A percentile compares a stretch with the other conserved stretches of the same genome.
These are phyloP conservation scores for Licmophora abbreviata DNA, from an alignment of 108 stramenopile species.

Conservation along the genomic window DNA sequence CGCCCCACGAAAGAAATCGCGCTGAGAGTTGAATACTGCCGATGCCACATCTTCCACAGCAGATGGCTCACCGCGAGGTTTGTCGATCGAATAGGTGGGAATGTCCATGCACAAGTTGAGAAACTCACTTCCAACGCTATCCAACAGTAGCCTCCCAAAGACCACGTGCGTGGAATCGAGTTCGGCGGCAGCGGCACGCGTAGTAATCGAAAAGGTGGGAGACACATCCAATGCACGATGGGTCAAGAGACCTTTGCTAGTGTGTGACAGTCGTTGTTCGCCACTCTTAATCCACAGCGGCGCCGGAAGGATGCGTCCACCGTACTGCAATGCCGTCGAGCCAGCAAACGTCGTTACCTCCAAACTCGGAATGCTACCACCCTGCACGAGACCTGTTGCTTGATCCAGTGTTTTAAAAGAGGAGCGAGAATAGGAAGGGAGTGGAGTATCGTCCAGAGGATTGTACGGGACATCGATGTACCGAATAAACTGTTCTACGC, in stretches of 20 bases:
- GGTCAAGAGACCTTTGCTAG: slow-evolving; percentile 57
- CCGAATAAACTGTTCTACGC: slow-evolving; percentile 51
- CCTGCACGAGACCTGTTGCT: slow-evolving; percentile 55
- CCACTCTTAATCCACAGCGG: slow-evolving; percentile 63
- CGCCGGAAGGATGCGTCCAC: slow-evolving; percentile 55
- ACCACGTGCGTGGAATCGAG: slow-evolving; percentile 68
- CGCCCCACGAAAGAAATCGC: slow-evolving; percentile 66
- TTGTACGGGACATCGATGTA: slow-evolving; percentile 36
- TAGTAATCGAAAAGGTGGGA: slow-evolving; percentile 79
- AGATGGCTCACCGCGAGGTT: slow-evolving; percentile 22
- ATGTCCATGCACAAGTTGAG: slow-evolving; percentile 50
- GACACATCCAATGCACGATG: slow-evolving; percentile 59
- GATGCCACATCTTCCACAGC: slow-evolving; percentile 41
- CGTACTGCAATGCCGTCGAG: slow-evolving; percentile 49
- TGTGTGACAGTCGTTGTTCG: slow-evolving; percentile 28
- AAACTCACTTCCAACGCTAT: slow-evolving; percentile 33
- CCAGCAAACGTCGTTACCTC: slow-evolving; percentile 54
- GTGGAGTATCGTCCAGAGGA: slow-evolving; percentile 39
- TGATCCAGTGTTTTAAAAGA: slow-evolving; percentile 51
- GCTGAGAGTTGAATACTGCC: slow-evolving; percentile 65
- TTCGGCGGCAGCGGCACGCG: slow-evolving; percentile 28
- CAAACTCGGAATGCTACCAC: slow-evolving; percentile 64
- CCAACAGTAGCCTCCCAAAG: slow-evolving; percentile 67
- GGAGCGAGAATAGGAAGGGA: slow-evolving; percentile 55
- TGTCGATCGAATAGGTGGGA: slow-evolving; percentile 46